Base-by-base conservation (phyloP, 1,284 basidiomycete species). In the Hymenochaete sp. region DNA sequence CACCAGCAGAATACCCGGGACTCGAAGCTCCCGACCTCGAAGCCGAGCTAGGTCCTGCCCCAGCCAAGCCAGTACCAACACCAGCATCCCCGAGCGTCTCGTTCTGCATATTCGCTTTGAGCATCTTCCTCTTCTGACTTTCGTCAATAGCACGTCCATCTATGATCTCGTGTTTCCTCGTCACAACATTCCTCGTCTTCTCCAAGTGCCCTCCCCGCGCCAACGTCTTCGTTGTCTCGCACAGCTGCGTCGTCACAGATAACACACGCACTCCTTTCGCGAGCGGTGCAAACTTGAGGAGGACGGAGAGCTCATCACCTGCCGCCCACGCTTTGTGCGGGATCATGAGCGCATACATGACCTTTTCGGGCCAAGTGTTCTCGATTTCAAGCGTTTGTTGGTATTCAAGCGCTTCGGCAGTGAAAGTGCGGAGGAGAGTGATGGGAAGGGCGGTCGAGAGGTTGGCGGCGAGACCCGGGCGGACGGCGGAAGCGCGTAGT, bases 301-400 rank as follows among this genome's bases (percentile, higher is more conserved):
- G 68, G 0, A 88, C 82, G 0, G 82, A 83, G 45, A 95, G 68
- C 11, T 72, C 74, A 62, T 95, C 91, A 4, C 92, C 91, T 0
- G 83, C 86, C 0, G 90, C 88, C 77, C 87, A 96, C 0, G 92
- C 93, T 60, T 89, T 91, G 68, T 89, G 85, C 0, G 87, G 87
- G 36, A 91, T 64, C 69, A 84, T 77, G 57, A 93, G 77, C 5
- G 82, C 81, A 64, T 93, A 93, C 86, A 92, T 92, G 61, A 93
- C 68, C 66, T 95, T 97, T 31, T 86, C 85, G 0, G 93, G 92
- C 93, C 93, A 97, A 10, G 90, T 93, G 62, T 93, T 95, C 63
- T 95, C 91, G 52, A 87, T 83, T 62, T 97, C 93, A 49, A 95
- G 75, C 1, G 90, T 92, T 62, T 96, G 92, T 58, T 90, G 92